Base-by-base conservation (phyloP, 192 early-diverging fungal genomes). In the Coemansia sp. region DNA sequence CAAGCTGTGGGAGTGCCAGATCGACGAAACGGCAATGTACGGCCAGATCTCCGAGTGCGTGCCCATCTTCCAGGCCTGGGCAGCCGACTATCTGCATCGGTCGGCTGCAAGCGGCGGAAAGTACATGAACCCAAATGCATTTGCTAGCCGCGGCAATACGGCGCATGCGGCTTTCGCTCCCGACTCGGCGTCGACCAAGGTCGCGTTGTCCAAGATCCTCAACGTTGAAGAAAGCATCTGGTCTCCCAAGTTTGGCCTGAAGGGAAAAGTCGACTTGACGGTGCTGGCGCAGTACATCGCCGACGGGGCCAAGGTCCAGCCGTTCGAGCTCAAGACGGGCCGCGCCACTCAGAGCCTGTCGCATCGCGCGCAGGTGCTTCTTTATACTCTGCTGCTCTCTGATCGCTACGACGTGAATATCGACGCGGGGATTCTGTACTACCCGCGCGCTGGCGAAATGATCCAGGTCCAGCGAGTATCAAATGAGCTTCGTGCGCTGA, bases 191-290 rank as follows among this genome's bases (percentile, higher is more conserved):
- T 24, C 6, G 23, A 24, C 18, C 28, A 35, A 57, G 1, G 61
- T 86, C 10, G 77, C 85, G 22, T 76, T 97, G 23, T 81, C 76
- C 24, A 88, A 89, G 50, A 74, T 93, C 0, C 61, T 95, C 36
- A 89, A 93, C 61, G 89, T 95, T 61, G 96, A 98, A 68, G 95
- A 98, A 59, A 86, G 86, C 52, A 82, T 95, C 23, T 97, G 92
- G 92, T 93, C 93, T 29, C 90, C 92, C 9, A 92, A 75, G 66
- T 96, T 86, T 80, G 96, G 96, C 1, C 74, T 98, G 18, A 95
- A 95, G 57, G 96, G 96, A 23, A 94, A 91, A 64, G 84, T 98
- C 24, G 95, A 98, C 65, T 86, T 89, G 24, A 88, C 89, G 0
- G 65, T 77, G 1, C 36, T 71, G 54, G 67, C 74, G 14, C 67